Conservation (phyloP, 768 basidiomycete species). For the Leccinum barrowsii region DNA sequence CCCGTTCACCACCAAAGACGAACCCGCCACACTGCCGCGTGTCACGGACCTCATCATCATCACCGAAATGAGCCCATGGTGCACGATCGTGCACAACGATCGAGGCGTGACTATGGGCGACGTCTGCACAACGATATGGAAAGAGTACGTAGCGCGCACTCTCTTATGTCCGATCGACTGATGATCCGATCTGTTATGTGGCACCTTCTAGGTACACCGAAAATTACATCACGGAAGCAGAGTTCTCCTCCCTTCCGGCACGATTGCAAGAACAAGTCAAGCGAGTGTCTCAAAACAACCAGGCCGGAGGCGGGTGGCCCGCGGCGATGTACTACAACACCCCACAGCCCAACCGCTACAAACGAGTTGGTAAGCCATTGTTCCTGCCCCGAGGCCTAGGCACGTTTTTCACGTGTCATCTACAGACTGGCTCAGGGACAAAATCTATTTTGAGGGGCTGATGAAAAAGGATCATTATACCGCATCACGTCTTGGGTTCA, state of each 20-base stretch:
- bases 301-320: slow-evolving; percentile 35
- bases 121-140: slow-evolving; percentile 67
- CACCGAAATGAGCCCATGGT: slow-evolving; percentile 69
- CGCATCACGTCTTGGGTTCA: slow-evolving; percentile 61
- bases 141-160: slow-evolving; percentile 53
- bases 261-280: slow-evolving; percentile 72
- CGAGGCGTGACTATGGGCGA: slow-evolving; percentile 74
- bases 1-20: slow-evolving; percentile 49
- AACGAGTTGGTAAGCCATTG: slow-evolving; percentile 56
- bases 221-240: slow-evolving; percentile 60
- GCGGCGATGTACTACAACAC: slow-evolving; percentile 42
- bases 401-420: slow-evolving; percentile 1
- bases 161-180: slow-evolving; percentile 1
- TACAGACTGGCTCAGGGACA: slow-evolving; percentile 76
- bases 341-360: slow-evolving; percentile 46
- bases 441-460: slow-evolving; percentile 66
- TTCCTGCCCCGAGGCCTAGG: not conserved
- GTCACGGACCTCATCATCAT: slow-evolving; percentile 57
- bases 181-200: slow-evolving; percentile 8
- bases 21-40: slow-evolving; percentile 69
- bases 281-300: slow-evolving; percentile 47
- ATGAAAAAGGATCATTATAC: slow-evolving; percentile 58
- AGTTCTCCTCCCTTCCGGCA: slow-evolving; percentile 56
- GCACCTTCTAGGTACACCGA: slow-evolving; percentile 57
- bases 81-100: slow-evolving; percentile 68